Conservation (phyloP, 495 filamentous ascomycete species). For the Hypoxylon rickii region DNA sequence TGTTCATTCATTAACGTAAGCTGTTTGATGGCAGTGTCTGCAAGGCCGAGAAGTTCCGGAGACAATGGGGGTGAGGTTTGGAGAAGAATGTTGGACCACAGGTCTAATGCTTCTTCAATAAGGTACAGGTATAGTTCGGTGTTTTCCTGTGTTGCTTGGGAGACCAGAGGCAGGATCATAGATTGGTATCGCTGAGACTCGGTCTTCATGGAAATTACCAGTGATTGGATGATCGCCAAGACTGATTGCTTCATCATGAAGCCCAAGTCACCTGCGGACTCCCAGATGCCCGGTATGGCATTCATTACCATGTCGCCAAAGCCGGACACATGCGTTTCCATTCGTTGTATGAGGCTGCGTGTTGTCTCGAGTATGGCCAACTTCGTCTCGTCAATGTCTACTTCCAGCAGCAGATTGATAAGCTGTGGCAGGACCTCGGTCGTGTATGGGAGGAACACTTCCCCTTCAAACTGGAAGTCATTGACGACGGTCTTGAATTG, state of each 20-base stretch:
- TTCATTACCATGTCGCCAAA: constrained; percentile 81
- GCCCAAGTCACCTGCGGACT: constrained; percentile 76
- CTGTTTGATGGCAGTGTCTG: constrained; percentile 69
- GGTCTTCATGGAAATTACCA: constrained; percentile 78
- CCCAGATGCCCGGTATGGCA: constrained; percentile 84
- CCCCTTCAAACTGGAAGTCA: constrained; percentile 76
- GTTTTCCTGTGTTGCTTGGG: constrained; percentile 74
- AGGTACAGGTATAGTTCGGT: constrained; percentile 82
- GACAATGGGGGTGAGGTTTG: constrained; percentile 71
- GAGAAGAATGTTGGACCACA: constrained; percentile 78
- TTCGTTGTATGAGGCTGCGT: constrained; percentile 72
- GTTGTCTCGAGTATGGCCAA: constrained; percentile 85
- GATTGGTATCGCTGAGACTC: constrained; percentile 72
- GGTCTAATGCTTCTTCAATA: constrained; percentile 86
- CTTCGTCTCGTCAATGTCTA: constrained; percentile 83
- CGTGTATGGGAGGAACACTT: constrained; percentile 74
- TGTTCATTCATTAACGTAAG: constrained; percentile 69
- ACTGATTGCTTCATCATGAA: constrained; percentile 88
- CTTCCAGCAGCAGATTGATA: constrained; percentile 76
- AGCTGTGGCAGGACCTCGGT: constrained; percentile 68
- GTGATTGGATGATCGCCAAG: constrained; percentile 75
- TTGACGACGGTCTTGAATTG: constrained; percentile 80
- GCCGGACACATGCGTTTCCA: constrained; percentile 73
- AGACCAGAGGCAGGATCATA: constrained; percentile 77
- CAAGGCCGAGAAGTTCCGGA: constrained; percentile 67